Evolutionary conservation across 192 early-diverging fungal species (phyloP).

Genomic region (Gigaspora rosea): DNA sequence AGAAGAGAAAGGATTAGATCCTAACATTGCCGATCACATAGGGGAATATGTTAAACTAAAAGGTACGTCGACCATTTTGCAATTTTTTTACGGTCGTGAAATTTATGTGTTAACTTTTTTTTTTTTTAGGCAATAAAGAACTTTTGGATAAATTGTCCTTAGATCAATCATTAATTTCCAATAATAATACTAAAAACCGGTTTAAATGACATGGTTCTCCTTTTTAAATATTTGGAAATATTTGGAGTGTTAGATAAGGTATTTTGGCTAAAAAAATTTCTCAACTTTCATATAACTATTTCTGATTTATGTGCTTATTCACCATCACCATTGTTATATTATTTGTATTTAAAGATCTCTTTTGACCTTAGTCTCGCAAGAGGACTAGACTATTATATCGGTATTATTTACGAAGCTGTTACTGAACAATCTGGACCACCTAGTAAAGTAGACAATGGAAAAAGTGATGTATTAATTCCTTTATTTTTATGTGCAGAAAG

Average conservation of each 20-base stretch:
- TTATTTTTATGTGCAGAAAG: slow-evolving; percentile 34
- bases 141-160: slow-evolving; percentile 70
- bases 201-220: slow-evolving; percentile 79
- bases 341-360: no score
- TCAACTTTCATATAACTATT: no score
- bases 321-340: no score
- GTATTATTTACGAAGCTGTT: no score
- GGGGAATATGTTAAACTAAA: slow-evolving; percentile 87
- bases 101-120: not conserved
- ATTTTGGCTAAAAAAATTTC: no score
- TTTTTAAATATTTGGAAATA: slow-evolving; percentile 85
- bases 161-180: slow-evolving; percentile 65
- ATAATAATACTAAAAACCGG: slow-evolving; percentile 75
- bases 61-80: slow-evolving; percentile 42
- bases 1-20: slow-evolving; percentile 85
- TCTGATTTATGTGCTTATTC: no score
- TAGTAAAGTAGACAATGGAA: no score
- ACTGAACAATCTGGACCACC: no score
- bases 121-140: slow-evolving; percentile 64
- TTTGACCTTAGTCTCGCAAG: no score
- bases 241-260: no score
- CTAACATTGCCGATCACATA: slow-evolving; percentile 83
- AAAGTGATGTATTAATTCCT: not conserved
- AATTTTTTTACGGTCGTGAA: not conserved
- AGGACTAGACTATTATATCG: no score